Evolutionary conservation across 1,284 basidiomycete genomes (phyloP), one percentile per base, ranked within the genome.

Genomic region (Pseudozyma tsukubaensis): DNA sequence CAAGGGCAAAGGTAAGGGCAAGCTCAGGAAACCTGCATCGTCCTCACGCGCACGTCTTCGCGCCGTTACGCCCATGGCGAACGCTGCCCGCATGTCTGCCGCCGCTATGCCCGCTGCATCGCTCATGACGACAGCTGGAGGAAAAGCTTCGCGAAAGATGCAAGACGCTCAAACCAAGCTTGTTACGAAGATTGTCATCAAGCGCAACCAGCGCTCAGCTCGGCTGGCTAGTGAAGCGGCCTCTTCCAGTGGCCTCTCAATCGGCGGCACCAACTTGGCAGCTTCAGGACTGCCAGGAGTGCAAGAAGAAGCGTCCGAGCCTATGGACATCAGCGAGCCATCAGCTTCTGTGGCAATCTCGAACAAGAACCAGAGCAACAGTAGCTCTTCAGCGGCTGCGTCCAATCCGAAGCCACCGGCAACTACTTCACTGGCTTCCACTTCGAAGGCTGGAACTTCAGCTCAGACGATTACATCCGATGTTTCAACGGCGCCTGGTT

Each of bases 1-100:
- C 12, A 61, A 49, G 54, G 50, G 64, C 21, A 58, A 68, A 50
- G 55, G 50, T 52, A 74, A 67, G 36, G 48, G 57, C 29, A 60
- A 52, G 34, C 19, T 10, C 18, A 47, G 61, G 19, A 59, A 56
- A 50, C 13, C 60, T 5, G 50, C n/a, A 1, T 58, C 50, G 37
- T 39, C 34, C 16, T 50, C 62, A 24, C 51, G 59, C 16, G 47
- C 35, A 6, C 63, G 58, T n/a, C 49, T 70, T 37, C 57, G 60
- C 14, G 19, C 59, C 19, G 56, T 61, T 45, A 62, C 68, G n/a
- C 68, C 61, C 8, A 59, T 62, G 54, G 21, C 54, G 50, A 65
- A 12, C 19, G 68, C 54, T 1, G 42, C 61, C 12, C 62, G 54
- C n/a, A 21, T 65, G 19, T 57, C 68, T 19, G 54, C 61, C 12